Conservation (phyloP, 202 grass and related monocot species). For the Schoenoplectus tabernaemontani region DNA sequence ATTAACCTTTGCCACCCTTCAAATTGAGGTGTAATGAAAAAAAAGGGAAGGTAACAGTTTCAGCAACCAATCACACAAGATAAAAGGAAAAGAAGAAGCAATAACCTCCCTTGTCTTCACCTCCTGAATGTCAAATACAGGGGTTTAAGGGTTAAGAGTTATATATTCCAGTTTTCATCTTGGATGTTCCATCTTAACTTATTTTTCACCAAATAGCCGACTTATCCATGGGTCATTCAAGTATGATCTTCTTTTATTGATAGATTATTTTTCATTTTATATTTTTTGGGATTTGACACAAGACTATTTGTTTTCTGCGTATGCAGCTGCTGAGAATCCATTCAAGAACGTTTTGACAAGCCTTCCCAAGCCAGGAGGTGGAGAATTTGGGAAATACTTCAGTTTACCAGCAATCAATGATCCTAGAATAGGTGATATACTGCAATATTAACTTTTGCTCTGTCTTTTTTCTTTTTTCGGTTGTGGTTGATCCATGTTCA, state of each 20-base stretch:
- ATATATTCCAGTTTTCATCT: not conserved
- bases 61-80: not conserved
- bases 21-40: not conserved
- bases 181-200: not conserved
- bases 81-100: not conserved
- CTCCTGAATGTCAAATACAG: not conserved
- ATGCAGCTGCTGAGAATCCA: conserved; percentile 59
- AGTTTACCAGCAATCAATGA: conserved; percentile 75
- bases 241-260: not conserved
- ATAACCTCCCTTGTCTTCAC: conserved; percentile 5
- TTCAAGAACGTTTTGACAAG: conserved; percentile 65
- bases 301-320: not conserved
- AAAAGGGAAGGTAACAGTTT: not conserved
- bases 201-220: not conserved
- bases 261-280: not conserved
- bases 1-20: not conserved
- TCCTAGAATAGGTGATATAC: conserved; percentile 65
- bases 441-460: not conserved
- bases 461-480: not conserved
- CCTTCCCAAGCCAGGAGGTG: conserved; percentile 72
- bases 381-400: conserved; percentile 92
- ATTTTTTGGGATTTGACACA: not conserved
- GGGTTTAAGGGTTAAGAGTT: not conserved
- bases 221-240: not conserved
- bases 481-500: not conserved